Evolutionary conservation across 495 filamentous ascomycete species (phyloP), one percentile per base, ranked within the genome.

Genomic region (Tuber indicum): DNA sequence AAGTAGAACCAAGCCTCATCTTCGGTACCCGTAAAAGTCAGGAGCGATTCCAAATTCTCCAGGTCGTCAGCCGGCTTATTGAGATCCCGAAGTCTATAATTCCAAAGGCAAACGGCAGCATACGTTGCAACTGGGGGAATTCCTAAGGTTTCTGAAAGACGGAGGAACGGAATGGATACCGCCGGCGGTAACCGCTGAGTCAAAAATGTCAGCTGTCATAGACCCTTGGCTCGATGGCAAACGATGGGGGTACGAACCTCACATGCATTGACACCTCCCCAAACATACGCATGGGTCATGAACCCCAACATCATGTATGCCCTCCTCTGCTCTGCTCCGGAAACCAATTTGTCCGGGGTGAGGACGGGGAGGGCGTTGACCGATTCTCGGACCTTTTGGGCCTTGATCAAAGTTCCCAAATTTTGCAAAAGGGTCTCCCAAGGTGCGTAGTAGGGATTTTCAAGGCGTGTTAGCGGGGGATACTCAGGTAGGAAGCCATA

Each of bases 1-100:
- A 98, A 87, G 83, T 97, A 98, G 83, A 99, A 99, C 96, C 96
- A 98, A 79, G 96, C 96, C 84, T 99, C 96, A 84, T 99, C 96
- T 23, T 96, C 86, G 7, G 93, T 93, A 47, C 96, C 96, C n/a
- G 96, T 98, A 84, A 98, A 94, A 26, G 96, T 97, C 75, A 90
- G 88, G 76, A 97, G 87, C 17, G 92, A 94, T 41, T 91, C 89
- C 66, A 99, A 87, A 81, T 98, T 98, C 76, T 93, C 88, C 47
- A 97, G 87, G 72, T 90, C 89, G 81, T 95, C 93, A 70, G 95
- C 89, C 21, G 89, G 89, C 82, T 96, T 93, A 76, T 92, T 89
- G 62, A 88, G 84, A 82, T 97, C 97, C 66, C 98, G 88, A 1
- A 94, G 92, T 84, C 92, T 93, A 87, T 92, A 98, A 84, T 99